Evolutionary conservation across 2,329 filamentous ascomycete genomes (phyloP).

Genomic region (Sporothrix brunneoviolacea): DNA sequence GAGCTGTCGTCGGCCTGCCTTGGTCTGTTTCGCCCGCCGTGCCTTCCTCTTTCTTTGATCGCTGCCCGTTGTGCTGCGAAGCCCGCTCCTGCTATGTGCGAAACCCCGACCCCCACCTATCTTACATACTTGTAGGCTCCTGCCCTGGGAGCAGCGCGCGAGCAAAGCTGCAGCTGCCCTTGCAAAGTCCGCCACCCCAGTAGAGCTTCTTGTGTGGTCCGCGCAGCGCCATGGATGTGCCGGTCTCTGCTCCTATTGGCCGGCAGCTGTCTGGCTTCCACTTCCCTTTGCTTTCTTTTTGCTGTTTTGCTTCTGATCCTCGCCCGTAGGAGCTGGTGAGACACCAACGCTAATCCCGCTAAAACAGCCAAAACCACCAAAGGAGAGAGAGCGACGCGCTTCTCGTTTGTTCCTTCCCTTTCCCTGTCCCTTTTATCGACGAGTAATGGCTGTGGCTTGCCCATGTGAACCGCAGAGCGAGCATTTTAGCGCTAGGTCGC

Average conservation of each 20-base stretch:
- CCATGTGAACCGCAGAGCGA: constrained; percentile 7
- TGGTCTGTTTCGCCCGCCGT: too few species aligned
- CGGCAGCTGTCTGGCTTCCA: neutral
- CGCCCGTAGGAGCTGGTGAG: too few species aligned
- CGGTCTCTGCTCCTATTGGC: constrained; percentile 7
- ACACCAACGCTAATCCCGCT: neutral
- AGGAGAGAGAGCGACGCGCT: too few species aligned
- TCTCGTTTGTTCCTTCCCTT: too few species aligned
- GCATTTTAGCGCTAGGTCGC: constrained; percentile 2
- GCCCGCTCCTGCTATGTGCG: too few species aligned
- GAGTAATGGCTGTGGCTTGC: too few species aligned
- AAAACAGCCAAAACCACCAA: neutral
- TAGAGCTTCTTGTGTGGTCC: neutral
- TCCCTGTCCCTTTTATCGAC: too few species aligned
- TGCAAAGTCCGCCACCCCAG: neutral
- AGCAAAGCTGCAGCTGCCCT: neutral
- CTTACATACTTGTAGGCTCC: neutral
- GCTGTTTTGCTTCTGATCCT: neutral
- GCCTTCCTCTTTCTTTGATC: too few species aligned
- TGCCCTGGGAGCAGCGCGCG: neutral
- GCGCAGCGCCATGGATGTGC: neutral
- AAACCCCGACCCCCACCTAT: too few species aligned
- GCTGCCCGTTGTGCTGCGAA: too few species aligned
- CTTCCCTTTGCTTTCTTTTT: neutral
- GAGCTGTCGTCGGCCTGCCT: too few species aligned